phyloP scores from a whole-genome alignment of 2,329 filamentous ascomycete genomes.

The Talaromyces sp. region DNA sequence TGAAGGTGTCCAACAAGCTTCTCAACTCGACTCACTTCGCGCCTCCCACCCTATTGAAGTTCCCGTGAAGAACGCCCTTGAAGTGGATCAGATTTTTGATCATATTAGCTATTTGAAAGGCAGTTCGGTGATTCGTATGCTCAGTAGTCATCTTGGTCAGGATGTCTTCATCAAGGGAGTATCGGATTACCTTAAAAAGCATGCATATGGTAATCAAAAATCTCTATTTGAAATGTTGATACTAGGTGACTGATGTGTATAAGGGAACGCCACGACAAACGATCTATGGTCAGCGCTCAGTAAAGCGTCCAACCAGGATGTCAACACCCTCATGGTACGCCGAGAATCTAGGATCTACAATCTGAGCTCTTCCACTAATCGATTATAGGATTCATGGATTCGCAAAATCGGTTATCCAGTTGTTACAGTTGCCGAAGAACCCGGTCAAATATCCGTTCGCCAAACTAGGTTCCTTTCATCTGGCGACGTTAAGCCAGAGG shows the following conservation, averaged over 20 bases:
- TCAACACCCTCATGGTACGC: conserved; percentile 74
- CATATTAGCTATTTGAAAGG: conserved; percentile 95
- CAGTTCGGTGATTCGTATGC: conserved; percentile 93
- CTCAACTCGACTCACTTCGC: conserved; percentile 82
- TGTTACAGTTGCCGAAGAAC: conserved; percentile 78
- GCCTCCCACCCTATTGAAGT: conserved; percentile 96
- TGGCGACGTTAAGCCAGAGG: conserved; percentile 84
- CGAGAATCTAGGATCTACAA: neutral
- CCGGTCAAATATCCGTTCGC: conserved; percentile 74
- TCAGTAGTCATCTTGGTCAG: conserved; percentile 82
- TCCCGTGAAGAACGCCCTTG: conserved; percentile 84
- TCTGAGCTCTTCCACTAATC: conserved; percentile 11
- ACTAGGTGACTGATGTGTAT: conserved; percentile 1
- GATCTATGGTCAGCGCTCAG: conserved; percentile 88
- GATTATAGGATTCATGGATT: conserved; percentile 72
- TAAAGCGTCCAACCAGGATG: conserved; percentile 81
- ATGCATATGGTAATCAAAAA: conserved; percentile 66
- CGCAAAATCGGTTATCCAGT: conserved; percentile 93
- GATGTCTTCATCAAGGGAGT: conserved; percentile 89
- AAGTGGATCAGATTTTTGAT: conserved; percentile 98
- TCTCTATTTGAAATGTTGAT: neutral
- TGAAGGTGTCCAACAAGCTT: conserved; percentile 89
- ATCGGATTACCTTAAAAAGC: conserved; percentile 79
- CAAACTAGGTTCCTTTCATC: conserved; percentile 89
- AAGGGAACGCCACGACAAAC: conserved; percentile 76